Base-by-base conservation (phyloP, 257 asterid species). In the Anisodus tanguticus region DNA sequence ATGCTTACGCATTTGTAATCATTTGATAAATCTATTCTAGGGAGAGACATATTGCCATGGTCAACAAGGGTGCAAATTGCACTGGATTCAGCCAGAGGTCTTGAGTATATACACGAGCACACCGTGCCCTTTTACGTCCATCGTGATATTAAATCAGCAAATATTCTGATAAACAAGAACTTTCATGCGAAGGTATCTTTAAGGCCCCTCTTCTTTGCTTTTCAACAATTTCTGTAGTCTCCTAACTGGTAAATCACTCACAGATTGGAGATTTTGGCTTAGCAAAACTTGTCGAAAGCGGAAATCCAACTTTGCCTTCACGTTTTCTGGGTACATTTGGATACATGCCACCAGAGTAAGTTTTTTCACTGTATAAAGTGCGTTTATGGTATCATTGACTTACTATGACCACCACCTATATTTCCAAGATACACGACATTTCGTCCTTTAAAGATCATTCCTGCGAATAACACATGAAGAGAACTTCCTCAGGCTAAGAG, bases 341-440 rank as follows among this genome's bases (percentile, higher is more conserved):
- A 63, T 95, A 95, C 91, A 95, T 95, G 97, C 98, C 98, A 58
- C 99, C 99, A 22, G 99, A 95, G 99, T 95, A 92, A 91, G 98
- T 88, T 35, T 67, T 66, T 37, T 35, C 74, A 67, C 22, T 31
- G 47, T 66, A 66, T 66, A 31, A 67, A 35, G 74, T 15, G 49
- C 0, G 6, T 67, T 22, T 66, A 31, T 66, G 6, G 45, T 66
- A 66, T 66, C n/a, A 26, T 66, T 15, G 45, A 12, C 72, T 11
- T 66, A n/a, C 11, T 66, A 66, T 63, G 41, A 63, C 26, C 41
- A 63, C 70, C 70, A 26, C 70, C 5, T 2, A 10, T 10, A 3
- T 10, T 10, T 26, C 43, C 74, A 67, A 67, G 49, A 67, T 67
- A 37, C 3, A 67, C 2, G 17, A 15, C 76, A 67, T 67, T 67